Evolutionary conservation across 1,284 basidiomycete genomes (phyloP), one percentile per base, ranked within the genome.

Genomic region (Amylostereum chailletii): DNA sequence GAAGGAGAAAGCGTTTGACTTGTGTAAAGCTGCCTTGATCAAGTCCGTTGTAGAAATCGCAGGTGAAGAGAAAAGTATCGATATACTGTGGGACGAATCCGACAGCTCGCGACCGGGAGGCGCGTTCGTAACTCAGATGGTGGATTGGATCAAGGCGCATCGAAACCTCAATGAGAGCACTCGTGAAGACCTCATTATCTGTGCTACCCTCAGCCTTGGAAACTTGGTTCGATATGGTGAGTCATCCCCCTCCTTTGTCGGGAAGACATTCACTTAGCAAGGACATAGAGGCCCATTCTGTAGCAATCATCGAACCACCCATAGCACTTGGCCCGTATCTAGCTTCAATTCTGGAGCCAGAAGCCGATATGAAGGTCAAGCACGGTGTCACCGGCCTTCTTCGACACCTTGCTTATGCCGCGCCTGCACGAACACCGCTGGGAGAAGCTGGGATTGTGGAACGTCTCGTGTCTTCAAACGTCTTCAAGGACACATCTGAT

Each of bases 21-120:
- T 82, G 31, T 88, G 87, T 65, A 97, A 95, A 69, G 87, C 83
- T 0, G 86, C 85, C 0, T 70, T 91, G 2, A 83, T 94, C 57
- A 90, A 90, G 58, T 80, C 84, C 1, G 75, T 96, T 11, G 90
- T 97, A 9, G 89, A 90, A 55, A 76, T 90, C 27, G 80, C 87
- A 3, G 90, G 88, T 31, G 88, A 93, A 60, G 84, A 90, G 57
- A 81, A 76, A 57, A 92, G 89, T 58, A 77, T 81, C 55, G 80
- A 86, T 49, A 75, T 82, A 5, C 68, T 94, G 9, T 90, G 82
- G 78, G 79, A 83, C 53, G 73, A 79, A 41, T 76, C 72, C n/a
- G 76, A 79, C 41, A 63, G 66, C 27, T 68, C 63, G 9, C 66
- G 71, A 38, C 78, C 81, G 3, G 84, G 84, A 30, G 88, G 86